These are phyloP conservation scores for Apophysomyces trapeziformis DNA, from an alignment of 371 early-diverging fungal genomes.

Conservation along the genomic window DNA sequence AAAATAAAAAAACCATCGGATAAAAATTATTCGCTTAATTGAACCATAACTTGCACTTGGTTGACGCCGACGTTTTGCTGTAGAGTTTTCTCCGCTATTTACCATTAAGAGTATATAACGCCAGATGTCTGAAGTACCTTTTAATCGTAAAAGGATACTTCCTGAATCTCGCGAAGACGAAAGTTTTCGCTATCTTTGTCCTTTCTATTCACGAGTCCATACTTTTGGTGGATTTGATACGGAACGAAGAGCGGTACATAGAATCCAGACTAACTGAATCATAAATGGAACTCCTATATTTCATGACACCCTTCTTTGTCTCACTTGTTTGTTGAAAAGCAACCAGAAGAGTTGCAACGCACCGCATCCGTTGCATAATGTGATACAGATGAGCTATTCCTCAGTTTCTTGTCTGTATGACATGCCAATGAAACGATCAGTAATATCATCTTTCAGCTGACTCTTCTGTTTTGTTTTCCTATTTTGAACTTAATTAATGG, in stretches of 20 bases:
- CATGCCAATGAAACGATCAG: too few species aligned
- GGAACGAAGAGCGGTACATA: constrained; percentile 1
- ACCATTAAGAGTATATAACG: background rate
- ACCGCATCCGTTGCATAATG: too few species aligned
- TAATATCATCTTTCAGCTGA: too few species aligned
- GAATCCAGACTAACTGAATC: background rate
- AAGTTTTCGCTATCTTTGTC: constrained; percentile 3
- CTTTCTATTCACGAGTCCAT: background rate
- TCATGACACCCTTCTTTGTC: too few species aligned
- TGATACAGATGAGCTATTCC: too few species aligned
- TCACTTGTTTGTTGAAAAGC: too few species aligned
- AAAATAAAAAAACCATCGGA: background rate
- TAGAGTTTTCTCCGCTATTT: background rate
- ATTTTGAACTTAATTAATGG: too few species aligned
- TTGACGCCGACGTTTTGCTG: background rate
- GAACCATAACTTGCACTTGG: constrained; percentile 2
- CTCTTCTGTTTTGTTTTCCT: too few species aligned
- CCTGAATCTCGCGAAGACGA: constrained; percentile 11
- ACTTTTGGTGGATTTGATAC: constrained; percentile 1
- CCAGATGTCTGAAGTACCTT: constrained; percentile 11
- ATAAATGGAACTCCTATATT: too few species aligned
- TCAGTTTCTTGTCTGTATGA: too few species aligned
- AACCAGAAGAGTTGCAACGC: too few species aligned
- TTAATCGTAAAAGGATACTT: constrained; percentile 6
- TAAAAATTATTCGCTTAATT: background rate